A percentile compares a stretch with the other conserved stretches of the same genome.
Evolutionary conservation across 768 basidiomycete genomes (phyloP).

Genomic region (Lepiota brunneoincarnata): DNA sequence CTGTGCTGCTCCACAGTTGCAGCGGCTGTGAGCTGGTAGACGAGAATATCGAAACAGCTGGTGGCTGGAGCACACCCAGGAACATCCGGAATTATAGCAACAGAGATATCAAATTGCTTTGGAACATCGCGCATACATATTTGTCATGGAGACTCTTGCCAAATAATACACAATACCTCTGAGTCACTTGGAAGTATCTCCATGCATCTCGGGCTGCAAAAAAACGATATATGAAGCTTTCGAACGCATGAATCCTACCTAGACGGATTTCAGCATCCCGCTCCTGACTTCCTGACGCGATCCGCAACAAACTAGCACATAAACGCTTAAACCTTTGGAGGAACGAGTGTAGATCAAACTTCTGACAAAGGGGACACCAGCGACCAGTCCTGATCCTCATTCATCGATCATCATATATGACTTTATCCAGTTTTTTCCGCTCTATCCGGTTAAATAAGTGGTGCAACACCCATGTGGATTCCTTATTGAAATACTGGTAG

Average conservation of each 20-base stretch:
- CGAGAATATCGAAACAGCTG: slow-evolving; percentile 70
- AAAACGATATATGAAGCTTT: not conserved
- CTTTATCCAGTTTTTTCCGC: not conserved
- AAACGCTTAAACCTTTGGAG: too few species aligned
- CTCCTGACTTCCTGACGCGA: not conserved
- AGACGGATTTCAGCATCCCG: not conserved
- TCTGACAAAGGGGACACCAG: too few species aligned
- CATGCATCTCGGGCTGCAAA: not conserved
- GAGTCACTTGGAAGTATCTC: not conserved
- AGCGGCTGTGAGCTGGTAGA: slow-evolving; percentile 67
- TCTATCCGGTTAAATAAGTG: too few species aligned
- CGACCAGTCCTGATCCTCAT: not conserved
- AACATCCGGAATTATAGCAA: slow-evolving; percentile 40
- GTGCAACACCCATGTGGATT: not conserved
- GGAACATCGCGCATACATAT: too few species aligned
- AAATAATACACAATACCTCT: too few species aligned
- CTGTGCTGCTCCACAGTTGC: slow-evolving; percentile 45
- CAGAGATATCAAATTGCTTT: too few species aligned
- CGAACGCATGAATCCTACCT: not conserved
- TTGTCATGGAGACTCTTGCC: too few species aligned
- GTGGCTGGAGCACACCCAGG: slow-evolving; percentile 54
- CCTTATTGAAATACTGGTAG: not conserved
- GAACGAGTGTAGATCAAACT: too few species aligned
- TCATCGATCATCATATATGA: not conserved
- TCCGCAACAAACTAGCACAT: not conserved